These are phyloP conservation scores for Citrus inodora DNA, from an alignment of 345 rosid species.

Conservation along the genomic window DNA sequence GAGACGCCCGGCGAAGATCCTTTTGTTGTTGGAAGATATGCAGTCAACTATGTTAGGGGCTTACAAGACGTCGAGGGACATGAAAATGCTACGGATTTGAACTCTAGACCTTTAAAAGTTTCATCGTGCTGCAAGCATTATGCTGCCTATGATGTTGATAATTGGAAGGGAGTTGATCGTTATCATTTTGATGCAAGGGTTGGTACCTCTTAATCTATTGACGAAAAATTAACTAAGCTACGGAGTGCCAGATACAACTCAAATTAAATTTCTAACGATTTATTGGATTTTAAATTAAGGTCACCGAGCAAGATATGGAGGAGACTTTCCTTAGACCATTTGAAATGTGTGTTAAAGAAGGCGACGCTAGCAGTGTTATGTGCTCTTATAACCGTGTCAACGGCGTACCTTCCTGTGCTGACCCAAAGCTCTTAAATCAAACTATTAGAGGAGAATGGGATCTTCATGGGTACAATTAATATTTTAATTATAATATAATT, in stretches of 20 bases:
- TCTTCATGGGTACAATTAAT: slow-evolving; percentile 40
- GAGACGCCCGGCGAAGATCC: slow-evolving; percentile 59
- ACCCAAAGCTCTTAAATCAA: slow-evolving; percentile 30
- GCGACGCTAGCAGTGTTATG: slow-evolving; percentile 48
- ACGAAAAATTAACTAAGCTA: too few relatives aligned
- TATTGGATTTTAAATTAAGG: slow-evolving; percentile 14
- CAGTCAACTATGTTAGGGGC: slow-evolving; percentile 37
- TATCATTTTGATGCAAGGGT: slow-evolving; percentile 27
- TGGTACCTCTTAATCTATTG: too few relatives aligned
- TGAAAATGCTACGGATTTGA: background rate
- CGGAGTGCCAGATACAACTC: too few relatives aligned
- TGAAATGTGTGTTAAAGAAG: slow-evolving; percentile 43
- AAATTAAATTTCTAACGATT: background rate
- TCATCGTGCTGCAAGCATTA: slow-evolving; percentile 47
- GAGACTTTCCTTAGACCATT: slow-evolving; percentile 35
- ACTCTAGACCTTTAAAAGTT: slow-evolving; percentile 39
- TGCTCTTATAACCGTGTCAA: slow-evolving; percentile 48
- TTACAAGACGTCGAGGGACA: slow-evolving; percentile 42
- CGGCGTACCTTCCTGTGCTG: slow-evolving; percentile 47
- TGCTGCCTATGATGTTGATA: slow-evolving; percentile 41
- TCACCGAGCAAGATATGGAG: slow-evolving; percentile 33
- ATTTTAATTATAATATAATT: too few relatives aligned
- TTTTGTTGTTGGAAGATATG: slow-evolving; percentile 31
- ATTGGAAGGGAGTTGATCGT: slow-evolving; percentile 36
- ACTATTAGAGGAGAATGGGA: slow-evolving; percentile 46